These are phyloP conservation scores for Trichosporon faecale DNA, from an alignment of 1,284 basidiomycete genomes.

Conservation along the genomic window DNA sequence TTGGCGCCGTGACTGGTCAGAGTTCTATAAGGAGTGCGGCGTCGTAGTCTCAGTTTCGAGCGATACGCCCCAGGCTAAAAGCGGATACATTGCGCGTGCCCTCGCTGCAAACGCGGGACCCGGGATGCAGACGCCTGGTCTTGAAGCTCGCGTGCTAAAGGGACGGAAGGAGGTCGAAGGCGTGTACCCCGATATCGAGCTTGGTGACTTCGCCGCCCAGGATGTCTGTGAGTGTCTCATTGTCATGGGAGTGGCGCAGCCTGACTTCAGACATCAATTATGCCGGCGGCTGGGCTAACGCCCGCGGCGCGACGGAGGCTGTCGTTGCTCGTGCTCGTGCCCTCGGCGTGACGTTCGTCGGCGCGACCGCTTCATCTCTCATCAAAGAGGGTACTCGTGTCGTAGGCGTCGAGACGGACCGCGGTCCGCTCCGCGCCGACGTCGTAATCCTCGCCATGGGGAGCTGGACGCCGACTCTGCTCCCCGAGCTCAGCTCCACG, in stretches of 20 bases:
- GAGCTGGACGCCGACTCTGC: slow-evolving; percentile 37
- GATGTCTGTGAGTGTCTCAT: slow-evolving; percentile 53
- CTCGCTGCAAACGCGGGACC: slow-evolving; percentile 20
- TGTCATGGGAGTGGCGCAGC: background rate
- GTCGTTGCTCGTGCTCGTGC: slow-evolving; percentile 19
- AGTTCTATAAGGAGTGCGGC: slow-evolving; percentile 69
- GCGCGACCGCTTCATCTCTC: slow-evolving; percentile 14
- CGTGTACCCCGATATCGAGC: slow-evolving; percentile 16
- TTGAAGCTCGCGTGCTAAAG: slow-evolving; percentile 13
- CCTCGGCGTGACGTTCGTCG: slow-evolving; percentile 21
- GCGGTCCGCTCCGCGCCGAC: slow-evolving; percentile 51
- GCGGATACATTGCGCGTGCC: slow-evolving; percentile 19
- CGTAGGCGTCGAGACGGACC: slow-evolving; percentile 58
- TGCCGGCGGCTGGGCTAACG: slow-evolving; percentile 76
- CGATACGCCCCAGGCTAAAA: background rate
- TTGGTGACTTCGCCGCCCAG: slow-evolving; percentile 25
- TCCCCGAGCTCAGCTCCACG: slow-evolving; percentile 21
- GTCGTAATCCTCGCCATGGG: slow-evolving; percentile 40
- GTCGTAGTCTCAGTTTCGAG: slow-evolving; percentile 16
- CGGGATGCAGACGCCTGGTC: slow-evolving; percentile 25
- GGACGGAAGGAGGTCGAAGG: slow-evolving; percentile 20
- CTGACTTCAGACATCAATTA: slow-evolving; percentile 58
- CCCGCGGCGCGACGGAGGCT: slow-evolving; percentile 61
- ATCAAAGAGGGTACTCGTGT: slow-evolving; percentile 46
- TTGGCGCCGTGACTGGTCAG: slow-evolving; percentile 58